Percentiles rank a stretch among this genome's conserved stretches.
Evolutionary conservation across 2,329 filamentous ascomycete species (phyloP).

Genomic region (Fusarium bulbicola): DNA sequence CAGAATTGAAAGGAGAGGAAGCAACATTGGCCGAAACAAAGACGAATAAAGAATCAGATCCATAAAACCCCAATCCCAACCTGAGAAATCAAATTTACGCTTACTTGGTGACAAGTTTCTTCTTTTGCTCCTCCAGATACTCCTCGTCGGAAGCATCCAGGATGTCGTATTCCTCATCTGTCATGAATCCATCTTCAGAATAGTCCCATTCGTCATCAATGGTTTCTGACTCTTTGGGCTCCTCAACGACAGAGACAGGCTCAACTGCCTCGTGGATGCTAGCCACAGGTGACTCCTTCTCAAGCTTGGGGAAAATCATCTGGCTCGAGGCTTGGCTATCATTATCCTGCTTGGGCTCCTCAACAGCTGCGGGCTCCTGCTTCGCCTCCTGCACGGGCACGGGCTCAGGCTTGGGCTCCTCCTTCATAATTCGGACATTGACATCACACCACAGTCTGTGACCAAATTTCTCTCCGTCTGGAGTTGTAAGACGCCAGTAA

Average conservation of each 20-base stretch:
- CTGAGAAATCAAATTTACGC: constrained; percentile 25
- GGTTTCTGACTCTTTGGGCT: constrained; percentile 58
- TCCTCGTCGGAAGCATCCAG: constrained; percentile 95
- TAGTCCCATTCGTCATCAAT: constrained; percentile 69
- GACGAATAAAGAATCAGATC: constrained; percentile 13
- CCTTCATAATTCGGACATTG: constrained; percentile 65
- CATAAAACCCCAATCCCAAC: constrained; percentile 36
- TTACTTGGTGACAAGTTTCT: constrained; percentile 52
- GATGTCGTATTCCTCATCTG: constrained; percentile 98
- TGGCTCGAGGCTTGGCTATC: constrained; percentile 53
- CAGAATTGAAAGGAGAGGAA: constrained; percentile 34
- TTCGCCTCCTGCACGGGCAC: constrained; percentile 39
- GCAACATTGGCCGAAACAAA: constrained; percentile 20
- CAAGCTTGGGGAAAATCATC: constrained; percentile 97
- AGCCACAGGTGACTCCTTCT: constrained; percentile 87
- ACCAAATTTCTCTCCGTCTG: constrained; percentile 84
- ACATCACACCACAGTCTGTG: constrained; percentile 97
- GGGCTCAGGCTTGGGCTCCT: constrained; percentile 34
- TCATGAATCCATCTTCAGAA: constrained; percentile 83
- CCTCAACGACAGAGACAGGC: constrained; percentile 64
- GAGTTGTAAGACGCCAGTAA: constrained; percentile 92
- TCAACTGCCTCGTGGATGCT: constrained; percentile 78
- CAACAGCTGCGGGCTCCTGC: constrained; percentile 26
- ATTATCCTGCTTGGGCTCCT: constrained; percentile 45
- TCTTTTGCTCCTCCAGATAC: constrained; percentile 66